Evolutionary conservation across 257 asterid genomes (phyloP), one percentile per base, ranked within the genome.

Genomic region (Coffea canephora): DNA sequence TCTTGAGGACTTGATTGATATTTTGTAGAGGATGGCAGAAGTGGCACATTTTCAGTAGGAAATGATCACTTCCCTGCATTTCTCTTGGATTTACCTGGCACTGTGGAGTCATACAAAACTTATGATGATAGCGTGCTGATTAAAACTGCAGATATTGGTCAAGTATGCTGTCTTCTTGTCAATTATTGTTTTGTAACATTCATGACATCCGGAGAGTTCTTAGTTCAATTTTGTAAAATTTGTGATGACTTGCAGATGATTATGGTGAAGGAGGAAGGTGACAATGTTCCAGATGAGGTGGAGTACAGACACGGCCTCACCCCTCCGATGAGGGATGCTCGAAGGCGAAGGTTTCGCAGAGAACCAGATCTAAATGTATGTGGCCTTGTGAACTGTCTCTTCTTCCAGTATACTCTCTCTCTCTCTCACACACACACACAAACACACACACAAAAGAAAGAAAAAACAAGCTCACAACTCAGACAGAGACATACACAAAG

Each of bases 251-350:
- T 83, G 84, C 82, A 88, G 91, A 88, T 88, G 88, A 86, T 88
- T 49, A 81, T 81, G 88, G 91, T 88, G 82, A 84, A 84, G 80
- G 91, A 88, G 81, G 86, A 88, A 25, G 87, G 74, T 43, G 90
- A 86, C 75, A 82, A 71, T 80, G 75, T 62, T 65, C 88, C 90
- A 49, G 91, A 86, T 74, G 88, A 73, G 81, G 84, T 84, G 68
- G 90, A 88, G 84, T 81, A 82, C 78, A 79, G 88, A 79, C 89
- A 88, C 45, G 90, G 98, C 36, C 97, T 96, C 83, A 96, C 99
- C 54, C 97, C 96, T 62, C 92, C 97, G 8, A 92, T 90, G 97
- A 87, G 98, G 88, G 99, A 96, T 90, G 98, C 99, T 79, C 92
- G 96, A 75, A 90, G 99, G 84, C 88, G 98, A 84, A 89, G 97